Percentiles rank a stretch among this genome's conserved stretches.
phyloP scores from a whole-genome alignment of 306 rosid species.

The Senna siamea region DNA sequence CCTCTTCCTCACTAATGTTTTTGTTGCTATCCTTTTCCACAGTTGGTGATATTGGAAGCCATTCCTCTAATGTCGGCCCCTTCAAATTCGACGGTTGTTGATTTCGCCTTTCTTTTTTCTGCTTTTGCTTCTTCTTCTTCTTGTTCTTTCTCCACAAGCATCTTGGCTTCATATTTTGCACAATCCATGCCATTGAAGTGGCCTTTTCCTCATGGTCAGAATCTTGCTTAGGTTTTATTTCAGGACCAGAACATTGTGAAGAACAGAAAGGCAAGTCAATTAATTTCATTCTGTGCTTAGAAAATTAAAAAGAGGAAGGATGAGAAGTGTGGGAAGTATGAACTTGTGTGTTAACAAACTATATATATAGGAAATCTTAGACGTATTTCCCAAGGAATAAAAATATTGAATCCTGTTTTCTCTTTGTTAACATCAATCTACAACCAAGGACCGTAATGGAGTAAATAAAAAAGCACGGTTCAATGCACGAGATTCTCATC shows the following conservation, averaged over 20 bases:
- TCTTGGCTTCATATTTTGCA: conserved; percentile 38
- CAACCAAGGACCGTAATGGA: background rate
- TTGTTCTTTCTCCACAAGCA: conserved; percentile 34
- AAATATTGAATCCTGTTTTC: conserved; percentile 3
- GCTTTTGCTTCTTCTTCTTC: background rate
- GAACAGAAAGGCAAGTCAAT: conserved; percentile 24
- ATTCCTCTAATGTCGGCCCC: conserved; percentile 38
- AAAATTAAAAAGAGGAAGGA: background rate
- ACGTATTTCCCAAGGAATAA: conserved; percentile 28
- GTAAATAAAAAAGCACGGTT: too few species aligned
- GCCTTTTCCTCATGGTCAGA: background rate
- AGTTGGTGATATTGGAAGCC: conserved; percentile 45
- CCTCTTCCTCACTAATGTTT: background rate
- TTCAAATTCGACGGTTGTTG: conserved; percentile 6
- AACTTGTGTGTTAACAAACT: conserved; percentile 3
- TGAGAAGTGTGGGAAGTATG: conserved; percentile 3
- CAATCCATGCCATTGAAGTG: conserved; percentile 1
- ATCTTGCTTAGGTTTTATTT: conserved; percentile 25
- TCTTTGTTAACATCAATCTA: background rate
- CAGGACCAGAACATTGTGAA: background rate
- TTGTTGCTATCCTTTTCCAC: background rate
- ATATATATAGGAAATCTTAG: conserved; percentile 30
- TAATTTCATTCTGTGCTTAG: conserved; percentile 20
- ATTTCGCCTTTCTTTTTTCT: background rate
- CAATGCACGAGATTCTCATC: too few species aligned